Conservation (phyloP, 805 yeast species). For the Candida incommunis region DNA sequence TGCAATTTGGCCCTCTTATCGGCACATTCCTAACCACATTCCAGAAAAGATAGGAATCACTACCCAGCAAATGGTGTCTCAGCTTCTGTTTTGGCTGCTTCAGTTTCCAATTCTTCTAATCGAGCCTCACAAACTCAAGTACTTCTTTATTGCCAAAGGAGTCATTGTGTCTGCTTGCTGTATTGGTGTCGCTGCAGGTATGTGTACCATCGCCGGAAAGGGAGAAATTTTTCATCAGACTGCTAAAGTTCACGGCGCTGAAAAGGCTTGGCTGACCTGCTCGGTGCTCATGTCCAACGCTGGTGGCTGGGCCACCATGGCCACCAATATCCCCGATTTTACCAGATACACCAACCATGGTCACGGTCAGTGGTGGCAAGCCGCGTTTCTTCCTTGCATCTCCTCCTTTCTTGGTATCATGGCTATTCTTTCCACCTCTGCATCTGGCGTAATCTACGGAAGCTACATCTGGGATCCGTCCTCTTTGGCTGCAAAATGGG, state of each 20-base stretch:
- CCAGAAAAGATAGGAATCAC: slow-evolving; percentile 17
- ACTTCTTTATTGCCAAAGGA: slow-evolving; percentile 10
- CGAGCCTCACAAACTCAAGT: slow-evolving; percentile 11
- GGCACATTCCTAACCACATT: slow-evolving; percentile 16
- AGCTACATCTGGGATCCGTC: slow-evolving; percentile 30
- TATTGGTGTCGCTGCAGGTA: slow-evolving; percentile 11
- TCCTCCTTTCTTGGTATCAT: slow-evolving; percentile 32
- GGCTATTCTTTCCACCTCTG: neutral
- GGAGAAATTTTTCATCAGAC: slow-evolving; percentile 8
- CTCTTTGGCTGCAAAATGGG: slow-evolving; percentile 25
- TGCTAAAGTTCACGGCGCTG: slow-evolving; percentile 11
- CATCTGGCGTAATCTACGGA: slow-evolving; percentile 16
- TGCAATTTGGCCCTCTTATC: slow-evolving; percentile 27
- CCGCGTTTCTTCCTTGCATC: slow-evolving; percentile 28
- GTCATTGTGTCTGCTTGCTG: slow-evolving; percentile 7
- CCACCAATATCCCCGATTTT: slow-evolving; percentile 33
- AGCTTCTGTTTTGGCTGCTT: slow-evolving; percentile 9
- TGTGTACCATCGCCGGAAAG: slow-evolving; percentile 5
- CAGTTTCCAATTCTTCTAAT: slow-evolving; percentile 10
- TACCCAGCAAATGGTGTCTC: slow-evolving; percentile 8
- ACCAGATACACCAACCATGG: slow-evolving; percentile 30
- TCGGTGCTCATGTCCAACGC: slow-evolving; percentile 12
- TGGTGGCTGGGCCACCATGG: slow-evolving; percentile 19
- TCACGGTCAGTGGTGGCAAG: slow-evolving; percentile 5
- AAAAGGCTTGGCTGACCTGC: slow-evolving; percentile 11